Base-by-base conservation (phyloP, 352 stramenopile species). In the Phytophthora cactorum region DNA sequence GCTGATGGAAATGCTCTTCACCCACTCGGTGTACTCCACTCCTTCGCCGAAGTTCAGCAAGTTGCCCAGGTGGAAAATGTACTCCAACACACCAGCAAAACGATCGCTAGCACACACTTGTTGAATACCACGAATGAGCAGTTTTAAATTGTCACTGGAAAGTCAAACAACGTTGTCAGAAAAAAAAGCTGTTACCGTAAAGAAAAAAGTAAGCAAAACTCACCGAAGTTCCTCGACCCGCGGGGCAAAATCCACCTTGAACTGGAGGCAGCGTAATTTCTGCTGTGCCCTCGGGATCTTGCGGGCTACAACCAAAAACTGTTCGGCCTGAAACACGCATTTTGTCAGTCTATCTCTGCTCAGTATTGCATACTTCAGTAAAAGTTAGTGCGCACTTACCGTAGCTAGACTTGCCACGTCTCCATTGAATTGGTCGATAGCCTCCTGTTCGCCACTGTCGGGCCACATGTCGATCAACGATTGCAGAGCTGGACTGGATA, bases 401-500 rank as follows among this genome's bases (percentile, higher is more conserved):
- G 67, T 85, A 14, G 77, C 82, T 15, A 95, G 70, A 14, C 61
- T 69, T 50, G 70, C 66, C 1, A 78, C 68, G 25, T 92, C 77
- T 14, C 84, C 85, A 45, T 72, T 36, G 46, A 85, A 95, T 12
- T 84, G 70, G 51, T 90, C 69, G 44, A 95, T 90, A 12, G 78
- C 72, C 28, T 89, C 75, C 64, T 91, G 82, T 61, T 93, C 88
- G n/a, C 74, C 72, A 52, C 70, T 74, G 41, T 93, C 88, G 0
- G 88, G 86, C 84, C 88, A 93, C 79, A 95, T 92, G 43, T 95
- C 88, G 59, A 93, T 90, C 22, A 93, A 70, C 1, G 81, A 77
- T 50, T 93, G 81, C 9, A 95, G 63, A 52, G 89, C 81, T n/a
- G 82, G 78, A 17, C 78, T 79, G 39, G 84, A 84, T 36, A 93